These are phyloP conservation scores for Lactarius quietus DNA, from an alignment of 768 basidiomycete species.

Conservation along the genomic window DNA sequence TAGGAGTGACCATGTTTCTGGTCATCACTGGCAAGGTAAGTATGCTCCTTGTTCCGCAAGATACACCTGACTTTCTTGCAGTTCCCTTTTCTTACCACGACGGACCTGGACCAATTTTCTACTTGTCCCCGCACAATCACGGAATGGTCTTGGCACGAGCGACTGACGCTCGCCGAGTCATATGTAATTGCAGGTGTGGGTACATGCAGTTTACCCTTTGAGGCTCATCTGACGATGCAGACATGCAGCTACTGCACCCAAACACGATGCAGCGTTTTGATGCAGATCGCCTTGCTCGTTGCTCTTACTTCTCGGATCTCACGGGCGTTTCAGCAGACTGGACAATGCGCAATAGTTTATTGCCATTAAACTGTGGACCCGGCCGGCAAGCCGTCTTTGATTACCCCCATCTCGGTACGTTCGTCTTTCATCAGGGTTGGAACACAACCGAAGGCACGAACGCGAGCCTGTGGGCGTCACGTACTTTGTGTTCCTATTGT, in stretches of 20 bases:
- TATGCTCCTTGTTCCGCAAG: not conserved
- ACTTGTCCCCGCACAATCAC: not conserved
- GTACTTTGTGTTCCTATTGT: not conserved
- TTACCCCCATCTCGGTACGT: not conserved
- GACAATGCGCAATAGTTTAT: not conserved
- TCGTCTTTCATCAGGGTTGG: not conserved
- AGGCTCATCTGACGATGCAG: not conserved
- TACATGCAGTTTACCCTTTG: not conserved
- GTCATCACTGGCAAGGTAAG: constrained; percentile 2
- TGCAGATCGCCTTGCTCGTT: not conserved
- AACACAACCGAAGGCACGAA: not conserved
- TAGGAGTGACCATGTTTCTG: constrained; percentile 9
- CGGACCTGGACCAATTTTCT: not conserved
- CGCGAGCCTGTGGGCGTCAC: not conserved
- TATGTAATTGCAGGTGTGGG: not conserved
- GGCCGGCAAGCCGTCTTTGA: not conserved
- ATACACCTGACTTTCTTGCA: not conserved
- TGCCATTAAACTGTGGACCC: not conserved
- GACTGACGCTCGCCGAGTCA: not conserved
- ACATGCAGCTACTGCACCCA: not conserved
- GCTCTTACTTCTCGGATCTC: not conserved
- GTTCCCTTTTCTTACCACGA: not conserved
- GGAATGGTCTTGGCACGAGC: not conserved
- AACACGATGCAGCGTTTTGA: constrained; percentile 4
- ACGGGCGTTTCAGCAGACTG: not conserved